Base-by-base conservation (phyloP, 352 stramenopile species). In the Phytophthora tubulina region DNA sequence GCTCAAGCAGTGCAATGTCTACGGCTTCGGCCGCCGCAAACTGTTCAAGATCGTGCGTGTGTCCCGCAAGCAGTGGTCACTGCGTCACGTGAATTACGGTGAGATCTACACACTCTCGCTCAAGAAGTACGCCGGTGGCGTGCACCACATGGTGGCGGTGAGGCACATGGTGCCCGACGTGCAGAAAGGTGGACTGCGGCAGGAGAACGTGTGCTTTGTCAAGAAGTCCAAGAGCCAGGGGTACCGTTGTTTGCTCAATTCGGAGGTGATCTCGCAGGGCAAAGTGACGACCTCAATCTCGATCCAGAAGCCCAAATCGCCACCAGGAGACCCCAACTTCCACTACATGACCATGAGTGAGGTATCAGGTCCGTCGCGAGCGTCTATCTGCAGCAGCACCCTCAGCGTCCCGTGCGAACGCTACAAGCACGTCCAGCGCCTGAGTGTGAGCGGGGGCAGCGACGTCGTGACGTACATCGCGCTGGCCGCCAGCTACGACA, bases 271-370 rank as follows among this genome's bases (percentile, higher is more conserved):
- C 54, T 92, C 85, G 36, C 84, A 87, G 32, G 89, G 89, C 35
- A 91, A 91, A 48, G 83, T 93, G 57, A 92, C 86, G 46, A 96
- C 85, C 41, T 82, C 85, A 15, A 82, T 96, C 45, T 78, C 76
- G 31, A 89, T 96, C 41, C 77, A 92, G 70, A 79, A 86, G 61
- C 82, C 86, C 9, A 70, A 72, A 32, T 79, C 78, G 4, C 78
- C 85, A 39, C 73, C 80, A 36, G 81, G 78, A 6, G 80, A 91
- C 61, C 67, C 76, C 21, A 72, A 89, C 57, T 84, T 79, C 55
- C 86, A 94, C 70, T 93, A 94, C 68, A 79, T 93, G 69, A 93
- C 87, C 38, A 87, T 91, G 79, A 92, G 87, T 73, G 85, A 93
- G 61, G 79, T 93, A 9, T 94, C 85, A 2, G 82, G 82, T 30